These are phyloP conservation scores for Cyclostephanos tholiformis DNA, from an alignment of 108 stramenopile species.

Conservation along the genomic window DNA sequence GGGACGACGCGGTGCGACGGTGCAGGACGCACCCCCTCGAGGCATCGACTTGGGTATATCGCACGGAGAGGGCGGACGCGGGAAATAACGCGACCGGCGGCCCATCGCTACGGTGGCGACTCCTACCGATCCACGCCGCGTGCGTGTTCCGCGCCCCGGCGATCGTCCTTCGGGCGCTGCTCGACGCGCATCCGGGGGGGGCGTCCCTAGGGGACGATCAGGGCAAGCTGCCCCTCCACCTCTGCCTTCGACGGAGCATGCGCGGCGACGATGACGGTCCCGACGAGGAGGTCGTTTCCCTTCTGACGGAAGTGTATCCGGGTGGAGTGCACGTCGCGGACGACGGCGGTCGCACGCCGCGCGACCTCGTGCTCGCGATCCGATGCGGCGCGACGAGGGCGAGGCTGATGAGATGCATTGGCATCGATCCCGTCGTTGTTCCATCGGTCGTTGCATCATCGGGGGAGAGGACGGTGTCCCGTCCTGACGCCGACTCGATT, in stretches of 20 bases:
- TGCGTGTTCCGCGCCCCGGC: conserved; percentile 83
- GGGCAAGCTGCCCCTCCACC: conserved; percentile 84
- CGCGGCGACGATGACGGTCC: not conserved
- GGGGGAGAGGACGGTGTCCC: not conserved
- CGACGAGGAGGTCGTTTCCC: not conserved
- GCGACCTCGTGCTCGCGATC: not conserved
- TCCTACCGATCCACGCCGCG: conserved; percentile 85
- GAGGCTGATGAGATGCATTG: not conserved
- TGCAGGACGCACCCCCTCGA: conserved; percentile 52
- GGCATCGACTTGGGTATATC: conserved; percentile 67
- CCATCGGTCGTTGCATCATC: not conserved
- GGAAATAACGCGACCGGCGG: conserved; percentile 54
- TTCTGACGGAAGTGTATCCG: not conserved
- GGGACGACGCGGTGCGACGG: conserved; percentile 55
- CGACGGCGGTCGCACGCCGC: not conserved
- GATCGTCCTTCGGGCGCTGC: conserved; percentile 58
- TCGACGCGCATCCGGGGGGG: conserved; percentile 64
- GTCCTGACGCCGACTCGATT: not conserved
- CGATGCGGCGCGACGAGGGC: not conserved
- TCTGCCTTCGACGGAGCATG: conserved; percentile 65
- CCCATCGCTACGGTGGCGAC: conserved; percentile 71
- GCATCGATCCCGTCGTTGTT: not conserved
- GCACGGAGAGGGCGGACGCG: conserved; percentile 72
- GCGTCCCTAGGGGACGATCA: conserved; percentile 78
- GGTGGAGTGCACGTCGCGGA: not conserved